Percentiles rank a stretch among this genome's conserved stretches.
These are phyloP conservation scores for Zizania latifolia DNA, from an alignment of 176 grass and related monocot genomes.

Conservation along the genomic window DNA sequence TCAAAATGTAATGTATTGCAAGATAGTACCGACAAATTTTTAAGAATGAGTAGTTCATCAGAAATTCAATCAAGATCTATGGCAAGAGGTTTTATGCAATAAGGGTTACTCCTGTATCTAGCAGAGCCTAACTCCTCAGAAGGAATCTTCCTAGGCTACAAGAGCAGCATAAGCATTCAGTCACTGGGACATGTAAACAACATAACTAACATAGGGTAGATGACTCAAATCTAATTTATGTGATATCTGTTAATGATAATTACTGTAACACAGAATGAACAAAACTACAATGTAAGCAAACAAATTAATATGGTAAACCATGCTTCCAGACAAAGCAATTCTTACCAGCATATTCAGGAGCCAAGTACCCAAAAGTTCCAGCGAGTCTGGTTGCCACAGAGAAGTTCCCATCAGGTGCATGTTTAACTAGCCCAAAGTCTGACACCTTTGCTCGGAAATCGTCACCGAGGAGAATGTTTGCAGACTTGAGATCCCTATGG, in stretches of 20 bases:
- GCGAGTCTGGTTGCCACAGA: slow-evolving; percentile 92
- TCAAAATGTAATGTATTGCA: not conserved
- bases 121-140: not conserved
- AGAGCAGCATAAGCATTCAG: not conserved
- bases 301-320: not conserved
- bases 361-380: slow-evolving; percentile 95
- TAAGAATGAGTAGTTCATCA: not conserved
- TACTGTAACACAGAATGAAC: not conserved
- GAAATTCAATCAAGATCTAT: not conserved
- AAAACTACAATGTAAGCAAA: not conserved
- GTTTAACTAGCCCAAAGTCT: slow-evolving; percentile 85
- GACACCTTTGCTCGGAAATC: slow-evolving; percentile 89
- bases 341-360: slow-evolving; percentile 98
- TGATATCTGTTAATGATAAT: not conserved
- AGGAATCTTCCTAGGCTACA: not conserved
- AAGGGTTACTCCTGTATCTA: no score
- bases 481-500: slow-evolving; percentile 92
- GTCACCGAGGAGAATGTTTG: slow-evolving; percentile 88
- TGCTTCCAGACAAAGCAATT: not conserved
- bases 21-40: not conserved
- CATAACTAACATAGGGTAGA: no score
- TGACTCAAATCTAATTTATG: not conserved
- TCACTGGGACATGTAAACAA: not conserved
- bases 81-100: no score
- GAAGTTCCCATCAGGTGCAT: slow-evolving; percentile 78